Evolutionary conservation across 176 grass and related monocot genomes (phyloP), one percentile per base, ranked within the genome.

Genomic region (Luzula sylvatica): DNA sequence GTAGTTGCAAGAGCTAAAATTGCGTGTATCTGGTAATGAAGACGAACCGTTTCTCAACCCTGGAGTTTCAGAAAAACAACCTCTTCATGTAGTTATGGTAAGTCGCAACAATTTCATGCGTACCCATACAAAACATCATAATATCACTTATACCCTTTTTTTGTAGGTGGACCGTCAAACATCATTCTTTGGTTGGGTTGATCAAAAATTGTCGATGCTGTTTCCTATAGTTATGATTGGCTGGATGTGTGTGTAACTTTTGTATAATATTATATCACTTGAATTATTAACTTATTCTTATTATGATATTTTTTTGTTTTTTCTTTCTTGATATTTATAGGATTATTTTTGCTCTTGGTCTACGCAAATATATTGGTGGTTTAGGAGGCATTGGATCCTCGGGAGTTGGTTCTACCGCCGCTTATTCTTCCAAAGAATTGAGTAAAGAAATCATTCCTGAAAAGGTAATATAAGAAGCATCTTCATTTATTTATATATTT

Each of bases 1-100:
- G 78, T 98, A 98, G 93, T 57, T 98, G 69, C 86, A 98, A 98
- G 93, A 98, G 67, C 55, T 98, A 72, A 98, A 98, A 61, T 85
- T 80, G 27, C 74, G 82, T 74, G 69, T 82, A 53, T 90, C 86
- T 71, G 78, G 78, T 49, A 83, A 86, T n/a, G 80, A 92, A 52
- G 75, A 87, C 30, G 83, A 86, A 43, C 69, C 55, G 56, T 77
- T 87, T 53, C 60, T 80, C 56, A 98, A 80, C 54, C 93, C 86
- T 23, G 93, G 93, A 52, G 65, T 98, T 80, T 92, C 93, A 64
- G 86, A 98, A 55, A 98, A 98, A 72, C 86, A 87, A 61, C 93
- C 93, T 20, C 75, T 98, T 51, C 93, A 98, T 78, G 86, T 98
- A 7, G 82, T 92, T 57, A 98, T 98, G 82, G 93, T 87, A 74